phyloP scores from a whole-genome alignment of 2,329 filamentous ascomycete genomes.

The Neofusicoccum ribis region DNA sequence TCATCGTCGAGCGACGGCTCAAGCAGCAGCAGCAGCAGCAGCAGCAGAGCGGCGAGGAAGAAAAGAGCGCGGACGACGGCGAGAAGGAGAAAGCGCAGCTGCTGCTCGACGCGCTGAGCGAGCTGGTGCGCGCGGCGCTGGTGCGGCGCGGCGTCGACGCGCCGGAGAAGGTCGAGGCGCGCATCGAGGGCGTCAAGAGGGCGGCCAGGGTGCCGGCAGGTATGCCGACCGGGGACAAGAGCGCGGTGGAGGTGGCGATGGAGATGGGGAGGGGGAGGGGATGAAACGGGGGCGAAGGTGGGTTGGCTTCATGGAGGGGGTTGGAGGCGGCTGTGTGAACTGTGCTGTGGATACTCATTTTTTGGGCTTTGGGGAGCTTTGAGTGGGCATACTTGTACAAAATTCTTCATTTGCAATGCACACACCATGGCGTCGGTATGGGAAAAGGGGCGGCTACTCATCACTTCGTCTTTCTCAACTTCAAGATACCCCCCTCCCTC shows the following conservation, averaged over 20 bases:
- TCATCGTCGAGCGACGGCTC: background rate
- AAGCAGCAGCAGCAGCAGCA: background rate
- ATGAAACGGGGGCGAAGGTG: background rate
- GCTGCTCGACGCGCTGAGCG: background rate
- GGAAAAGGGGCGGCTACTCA: no score
- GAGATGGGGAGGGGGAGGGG: background rate
- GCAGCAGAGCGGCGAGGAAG: background rate
- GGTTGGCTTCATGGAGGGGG: background rate
- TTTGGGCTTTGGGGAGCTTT: no score
- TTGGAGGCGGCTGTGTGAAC: background rate
- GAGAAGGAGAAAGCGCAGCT: background rate
- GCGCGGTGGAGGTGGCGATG: background rate
- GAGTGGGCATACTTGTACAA: no score
- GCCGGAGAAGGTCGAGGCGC: background rate
- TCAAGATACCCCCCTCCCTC: background rate
- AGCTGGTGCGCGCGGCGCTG: slow-evolving; percentile 5
- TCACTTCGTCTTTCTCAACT: background rate
- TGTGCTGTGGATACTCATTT: no score
- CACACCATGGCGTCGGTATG: no score
- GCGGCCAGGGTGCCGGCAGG: background rate
- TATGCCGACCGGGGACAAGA: background rate
- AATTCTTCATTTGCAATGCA: no score
- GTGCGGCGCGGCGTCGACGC: background rate
- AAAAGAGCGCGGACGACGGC: background rate
- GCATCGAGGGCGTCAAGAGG: background rate